Evolutionary conservation across 208 protist genomes (phyloP).

Genomic region (Leishmania aethiopica): DNA sequence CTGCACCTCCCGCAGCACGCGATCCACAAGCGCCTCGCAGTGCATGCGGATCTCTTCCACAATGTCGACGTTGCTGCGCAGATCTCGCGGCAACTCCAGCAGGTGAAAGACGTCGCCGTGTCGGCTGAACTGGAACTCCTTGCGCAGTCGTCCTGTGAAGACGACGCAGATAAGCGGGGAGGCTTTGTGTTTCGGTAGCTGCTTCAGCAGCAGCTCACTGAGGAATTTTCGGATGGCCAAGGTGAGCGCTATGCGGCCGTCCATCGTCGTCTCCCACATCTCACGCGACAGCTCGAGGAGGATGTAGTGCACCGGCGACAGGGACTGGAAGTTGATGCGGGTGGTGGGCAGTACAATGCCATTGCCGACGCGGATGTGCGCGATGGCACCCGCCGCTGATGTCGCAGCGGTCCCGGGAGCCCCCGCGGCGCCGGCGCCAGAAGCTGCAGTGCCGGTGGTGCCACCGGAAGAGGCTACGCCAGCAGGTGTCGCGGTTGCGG

Average conservation of each 20-base stretch:
- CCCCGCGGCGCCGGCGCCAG: not conserved
- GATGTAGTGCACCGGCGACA: slow-evolving; percentile 79
- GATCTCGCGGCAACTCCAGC: slow-evolving; percentile 63
- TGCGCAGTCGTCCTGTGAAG: slow-evolving; percentile 65
- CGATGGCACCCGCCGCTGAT: not conserved
- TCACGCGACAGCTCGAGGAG: slow-evolving; percentile 76
- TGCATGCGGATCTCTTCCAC: slow-evolving; percentile 70
- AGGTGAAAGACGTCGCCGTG: slow-evolving; percentile 72
- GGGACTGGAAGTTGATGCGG: slow-evolving; percentile 77
- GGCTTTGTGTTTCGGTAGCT: slow-evolving; percentile 68
- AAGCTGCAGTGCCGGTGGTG: not conserved
- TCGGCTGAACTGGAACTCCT: slow-evolving; percentile 49
- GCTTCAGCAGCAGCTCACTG: slow-evolving; percentile 63
- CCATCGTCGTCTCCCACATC: slow-evolving; percentile 86
- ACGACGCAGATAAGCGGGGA: slow-evolving; percentile 72
- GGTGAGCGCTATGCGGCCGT: slow-evolving; percentile 69
- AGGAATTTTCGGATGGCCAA: slow-evolving; percentile 85
- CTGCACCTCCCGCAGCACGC: slow-evolving; percentile 53
- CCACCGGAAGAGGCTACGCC: not conserved
- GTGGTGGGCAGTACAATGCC: slow-evolving; percentile 74
- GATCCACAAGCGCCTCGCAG: slow-evolving; percentile 69
- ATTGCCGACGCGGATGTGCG: slow-evolving; percentile 50
- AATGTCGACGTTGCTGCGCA: slow-evolving; percentile 40
- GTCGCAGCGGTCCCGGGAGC: not conserved
- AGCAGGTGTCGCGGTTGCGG: not conserved